Base-by-base conservation (phyloP, 2,329 filamentous ascomycete species). In the Colletotrichum euphorbiae region DNA sequence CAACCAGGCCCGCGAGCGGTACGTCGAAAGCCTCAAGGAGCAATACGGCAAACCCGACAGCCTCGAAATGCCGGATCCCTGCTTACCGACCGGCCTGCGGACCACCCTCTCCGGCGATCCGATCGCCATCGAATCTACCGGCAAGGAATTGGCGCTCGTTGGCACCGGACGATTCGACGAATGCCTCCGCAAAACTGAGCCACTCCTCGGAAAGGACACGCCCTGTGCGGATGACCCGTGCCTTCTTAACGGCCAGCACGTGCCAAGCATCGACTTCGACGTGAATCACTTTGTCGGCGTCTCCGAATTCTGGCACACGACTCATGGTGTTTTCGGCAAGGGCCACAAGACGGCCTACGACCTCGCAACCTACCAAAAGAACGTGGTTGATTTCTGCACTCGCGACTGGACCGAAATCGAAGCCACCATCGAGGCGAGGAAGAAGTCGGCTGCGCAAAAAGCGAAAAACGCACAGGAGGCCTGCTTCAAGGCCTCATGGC, bases 241-340 rank as follows among this genome's bases (percentile, higher is more conserved):
- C 78, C 82, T 99, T 38, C 84, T 99, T 43, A 93, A 98, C 73
- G 94, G 96, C 1, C 90, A 95, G 71, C 94, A 98, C 76, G 94
- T 96, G 1, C 96, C 96, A 1, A 93, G 93, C 3, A 98, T 99
- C 71, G 96, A 99, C 77, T 99, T 98, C 75, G 91, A 96, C 70
- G 90, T 98, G 40, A 99, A 99, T 74, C 97, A 98, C 77, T 99
- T 99, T 75, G 91, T 99, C 31, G 96, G 96, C 11, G 95, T 99
- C 3, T 98, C 95, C 1, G 96, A 99, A 77, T 99, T 97, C 80
- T 99, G 96, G 95, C 96, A 99, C 78, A 97, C 95, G 0, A 99
- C 96, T 0, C 96, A 99, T 74, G 94, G 96, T 62, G 91, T 98
- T 2, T 98, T 99, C 73, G 89, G 89, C 4, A 89, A 93, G 71